Evolutionary conservation across 1,139 yeast species (phyloP).

Genomic region (Hansenula sp.): DNA sequence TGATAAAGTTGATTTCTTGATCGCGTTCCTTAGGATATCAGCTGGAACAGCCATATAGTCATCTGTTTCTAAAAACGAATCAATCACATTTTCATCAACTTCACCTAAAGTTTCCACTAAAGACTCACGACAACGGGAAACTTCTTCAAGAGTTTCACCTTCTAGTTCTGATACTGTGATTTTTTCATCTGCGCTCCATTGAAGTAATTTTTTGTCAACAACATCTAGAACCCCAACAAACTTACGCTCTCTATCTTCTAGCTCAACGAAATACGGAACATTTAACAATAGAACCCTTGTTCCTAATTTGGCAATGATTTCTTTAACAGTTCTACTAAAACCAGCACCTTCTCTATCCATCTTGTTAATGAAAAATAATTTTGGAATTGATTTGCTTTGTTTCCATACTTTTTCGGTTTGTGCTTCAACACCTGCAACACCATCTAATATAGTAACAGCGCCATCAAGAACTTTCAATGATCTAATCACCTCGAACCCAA

Average conservation of each 20-base stretch:
- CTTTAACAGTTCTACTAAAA: constrained; percentile 83
- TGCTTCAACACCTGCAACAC: constrained; percentile 97
- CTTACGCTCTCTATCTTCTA: constrained; percentile 35
- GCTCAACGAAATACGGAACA: constrained; percentile 62
- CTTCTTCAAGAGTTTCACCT: constrained; percentile 41
- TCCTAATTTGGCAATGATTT: constrained; percentile 71
- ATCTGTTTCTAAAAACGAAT: constrained; percentile 68
- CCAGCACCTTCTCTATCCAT: constrained; percentile 98
- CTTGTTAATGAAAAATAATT: constrained; percentile 78
- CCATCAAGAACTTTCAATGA: constrained; percentile 91
- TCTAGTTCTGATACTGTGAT: constrained; percentile 46
- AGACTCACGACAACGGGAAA: constrained; percentile 61
- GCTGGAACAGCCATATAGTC: constrained; percentile 65
- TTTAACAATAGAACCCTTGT: constrained; percentile 74
- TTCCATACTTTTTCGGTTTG: constrained; percentile 97
- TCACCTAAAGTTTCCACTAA: constrained; percentile 83
- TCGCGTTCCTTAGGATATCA: constrained; percentile 46
- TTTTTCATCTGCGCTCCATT: constrained; percentile 63
- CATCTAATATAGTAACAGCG: constrained; percentile 87
- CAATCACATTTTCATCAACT: constrained; percentile 71
- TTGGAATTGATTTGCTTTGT: constrained; percentile 76
- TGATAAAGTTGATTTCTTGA: constrained; percentile 58
- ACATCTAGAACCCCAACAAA: constrained; percentile 87
- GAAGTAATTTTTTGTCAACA: constrained; percentile 57
- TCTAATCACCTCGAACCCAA: constrained; percentile 89